Evolutionary conservation across 2,329 filamentous ascomycete genomes (phyloP).

Genomic region (Clonostachys chloroleuca): DNA sequence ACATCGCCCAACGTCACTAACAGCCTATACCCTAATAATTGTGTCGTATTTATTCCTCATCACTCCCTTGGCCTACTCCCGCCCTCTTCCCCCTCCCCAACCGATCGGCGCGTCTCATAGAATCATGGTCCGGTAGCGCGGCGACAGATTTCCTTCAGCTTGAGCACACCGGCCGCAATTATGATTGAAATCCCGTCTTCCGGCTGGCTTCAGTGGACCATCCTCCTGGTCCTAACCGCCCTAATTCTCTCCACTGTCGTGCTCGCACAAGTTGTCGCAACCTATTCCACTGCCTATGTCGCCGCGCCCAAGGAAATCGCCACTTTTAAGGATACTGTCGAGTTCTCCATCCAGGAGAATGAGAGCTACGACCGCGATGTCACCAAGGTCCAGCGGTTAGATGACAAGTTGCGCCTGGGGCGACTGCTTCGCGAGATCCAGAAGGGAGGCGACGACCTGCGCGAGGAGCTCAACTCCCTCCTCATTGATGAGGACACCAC

Average conservation of each 20-base stretch:
- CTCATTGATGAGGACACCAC: constrained; percentile 38
- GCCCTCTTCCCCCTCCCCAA: constrained; percentile 5
- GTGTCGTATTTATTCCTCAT: too few species aligned
- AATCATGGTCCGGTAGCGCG: background rate
- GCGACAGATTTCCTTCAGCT: background rate
- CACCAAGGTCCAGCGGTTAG: constrained; percentile 49
- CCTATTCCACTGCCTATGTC: constrained; percentile 51
- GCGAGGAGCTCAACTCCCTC: constrained; percentile 52
- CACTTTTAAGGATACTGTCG: constrained; percentile 54
- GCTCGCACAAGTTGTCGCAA: constrained; percentile 43
- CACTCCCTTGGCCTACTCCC: background rate
- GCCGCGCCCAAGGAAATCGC: constrained; percentile 53
- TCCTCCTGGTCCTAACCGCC: constrained; percentile 54
- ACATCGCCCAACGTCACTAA: too few species aligned
- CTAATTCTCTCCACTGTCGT: constrained; percentile 51
- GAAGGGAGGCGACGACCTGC: constrained; percentile 53
- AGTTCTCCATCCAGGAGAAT: constrained; percentile 60
- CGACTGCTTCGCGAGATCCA: constrained; percentile 59
- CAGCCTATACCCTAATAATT: too few species aligned
- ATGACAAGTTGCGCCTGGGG: constrained; percentile 57
- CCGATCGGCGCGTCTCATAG: background rate
- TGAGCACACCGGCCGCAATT: constrained; percentile 1
- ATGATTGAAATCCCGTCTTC: constrained; percentile 26
- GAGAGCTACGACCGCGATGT: constrained; percentile 60
- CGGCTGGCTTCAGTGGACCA: constrained; percentile 49